These are phyloP conservation scores for Hypoxylon sp. DNA, from an alignment of 2,329 filamentous ascomycete species.

Conservation along the genomic window DNA sequence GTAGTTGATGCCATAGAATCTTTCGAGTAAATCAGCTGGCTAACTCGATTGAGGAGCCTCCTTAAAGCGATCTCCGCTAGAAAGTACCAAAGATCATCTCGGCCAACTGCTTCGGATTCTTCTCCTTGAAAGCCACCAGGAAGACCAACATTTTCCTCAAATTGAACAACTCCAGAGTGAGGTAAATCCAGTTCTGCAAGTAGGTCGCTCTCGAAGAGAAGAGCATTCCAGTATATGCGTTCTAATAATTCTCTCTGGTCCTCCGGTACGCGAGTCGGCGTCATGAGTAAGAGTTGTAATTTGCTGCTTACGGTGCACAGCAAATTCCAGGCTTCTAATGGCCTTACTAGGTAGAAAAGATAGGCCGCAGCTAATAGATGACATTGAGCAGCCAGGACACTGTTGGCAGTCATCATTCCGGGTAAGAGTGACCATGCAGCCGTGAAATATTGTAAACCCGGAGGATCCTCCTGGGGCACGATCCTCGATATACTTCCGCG, in stretches of 20 bases:
- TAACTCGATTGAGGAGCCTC: conserved; percentile 82
- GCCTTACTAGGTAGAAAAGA: conserved; percentile 84
- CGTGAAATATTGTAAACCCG: conserved; percentile 84
- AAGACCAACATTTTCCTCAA: conserved; percentile 83
- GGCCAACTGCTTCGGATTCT: conserved; percentile 73
- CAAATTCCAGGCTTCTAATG: conserved; percentile 86
- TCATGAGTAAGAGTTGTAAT: conserved; percentile 82
- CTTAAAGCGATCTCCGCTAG: conserved; percentile 85
- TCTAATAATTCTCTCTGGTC: conserved; percentile 81
- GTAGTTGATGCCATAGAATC: conserved; percentile 79
- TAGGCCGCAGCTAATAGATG: conserved; percentile 86
- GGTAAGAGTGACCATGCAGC: conserved; percentile 85
- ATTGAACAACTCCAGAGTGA: conserved; percentile 85
- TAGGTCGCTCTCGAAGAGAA: conserved; percentile 85
- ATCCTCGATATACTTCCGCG: conserved; percentile 82
- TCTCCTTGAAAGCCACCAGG: conserved; percentile 84
- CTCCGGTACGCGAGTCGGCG: conserved; percentile 77
- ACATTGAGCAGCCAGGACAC: conserved; percentile 83
- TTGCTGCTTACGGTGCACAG: conserved; percentile 86
- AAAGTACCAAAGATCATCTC: conserved; percentile 89
- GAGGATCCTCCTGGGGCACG: conserved; percentile 77
- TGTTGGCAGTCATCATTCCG: conserved; percentile 84
- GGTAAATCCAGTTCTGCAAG: conserved; percentile 85
- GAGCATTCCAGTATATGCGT: conserved; percentile 86
- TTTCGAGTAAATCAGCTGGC: conserved; percentile 84